A percentile compares a stretch with the other conserved stretches of the same genome.
Evolutionary conservation across 2,329 filamentous ascomycete species (phyloP).

Genomic region (Pseudocercospora vitis): DNA sequence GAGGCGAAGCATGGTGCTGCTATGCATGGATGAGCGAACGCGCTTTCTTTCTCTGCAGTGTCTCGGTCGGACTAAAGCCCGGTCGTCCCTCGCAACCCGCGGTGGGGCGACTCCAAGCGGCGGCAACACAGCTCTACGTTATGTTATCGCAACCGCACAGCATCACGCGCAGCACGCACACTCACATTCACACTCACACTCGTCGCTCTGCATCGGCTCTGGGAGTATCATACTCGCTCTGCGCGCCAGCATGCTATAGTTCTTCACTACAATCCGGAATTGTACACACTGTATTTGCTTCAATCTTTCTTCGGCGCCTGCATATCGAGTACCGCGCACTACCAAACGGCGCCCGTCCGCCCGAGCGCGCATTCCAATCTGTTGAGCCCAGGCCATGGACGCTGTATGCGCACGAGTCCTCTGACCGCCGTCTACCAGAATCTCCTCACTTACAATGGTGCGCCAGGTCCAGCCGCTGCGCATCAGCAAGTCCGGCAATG

Average conservation of each 20-base stretch:
- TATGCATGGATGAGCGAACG: background rate
- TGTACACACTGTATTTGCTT: conserved; percentile 12
- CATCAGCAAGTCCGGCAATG: conserved; percentile 67
- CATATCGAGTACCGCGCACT: conserved; percentile 5
- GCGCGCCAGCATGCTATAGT: conserved; percentile 8
- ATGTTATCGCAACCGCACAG: no score
- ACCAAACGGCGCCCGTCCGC: conserved; percentile 19
- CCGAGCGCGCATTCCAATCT: conserved; percentile 22
- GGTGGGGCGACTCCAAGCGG: background rate
- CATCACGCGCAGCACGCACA: no score
- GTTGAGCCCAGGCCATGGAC: conserved; percentile 23
- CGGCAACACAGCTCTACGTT: no score
- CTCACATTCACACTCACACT: no score
- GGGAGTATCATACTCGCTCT: conserved; percentile 6
- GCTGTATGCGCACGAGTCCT: conserved; percentile 19
- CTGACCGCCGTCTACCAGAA: background rate
- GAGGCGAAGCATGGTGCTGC: conserved; percentile 33
- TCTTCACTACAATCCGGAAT: conserved; percentile 5
- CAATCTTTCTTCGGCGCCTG: conserved; percentile 7
- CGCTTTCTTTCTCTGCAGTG: background rate
- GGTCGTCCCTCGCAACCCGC: background rate
- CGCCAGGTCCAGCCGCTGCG: conserved; percentile 70
- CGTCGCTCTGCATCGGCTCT: no score
- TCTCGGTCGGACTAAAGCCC: background rate
- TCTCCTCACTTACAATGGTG: conserved; percentile 24